Evolutionary conservation across 306 rosid species (phyloP).

Genomic region (barrel medic (Medicago truncatula)): MtrunA17r5.0-ANR NC_053048.1:33661001-33661500

Average conservation of each 20-base stretch:
- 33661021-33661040: not conserved
- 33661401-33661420: constrained; percentile 37
- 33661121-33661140: constrained; percentile 31
- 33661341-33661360: constrained; percentile 48
- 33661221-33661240: not conserved
- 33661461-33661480: constrained; percentile 54
- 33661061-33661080: constrained; percentile 19
- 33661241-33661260: not conserved
- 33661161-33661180: constrained; percentile 40
- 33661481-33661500: constrained; percentile 53
- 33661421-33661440: constrained; percentile 63
- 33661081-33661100: constrained; percentile 16
- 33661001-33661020: too few species aligned
- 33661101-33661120: constrained; percentile 27
- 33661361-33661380: constrained; percentile 48
- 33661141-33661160: constrained; percentile 43
- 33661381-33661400: constrained; percentile 19
- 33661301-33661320: constrained; percentile 38
- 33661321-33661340: constrained; percentile 45
- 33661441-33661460: constrained; percentile 50
- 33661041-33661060: constrained; percentile 31
- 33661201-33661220: not conserved
- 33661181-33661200: constrained; percentile 16
- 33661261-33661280: constrained; percentile 41
- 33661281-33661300: constrained; percentile 37